Base-by-base conservation (phyloP, 2,329 filamentous ascomycete genomes). In the Fusarium goolgardi region DNA sequence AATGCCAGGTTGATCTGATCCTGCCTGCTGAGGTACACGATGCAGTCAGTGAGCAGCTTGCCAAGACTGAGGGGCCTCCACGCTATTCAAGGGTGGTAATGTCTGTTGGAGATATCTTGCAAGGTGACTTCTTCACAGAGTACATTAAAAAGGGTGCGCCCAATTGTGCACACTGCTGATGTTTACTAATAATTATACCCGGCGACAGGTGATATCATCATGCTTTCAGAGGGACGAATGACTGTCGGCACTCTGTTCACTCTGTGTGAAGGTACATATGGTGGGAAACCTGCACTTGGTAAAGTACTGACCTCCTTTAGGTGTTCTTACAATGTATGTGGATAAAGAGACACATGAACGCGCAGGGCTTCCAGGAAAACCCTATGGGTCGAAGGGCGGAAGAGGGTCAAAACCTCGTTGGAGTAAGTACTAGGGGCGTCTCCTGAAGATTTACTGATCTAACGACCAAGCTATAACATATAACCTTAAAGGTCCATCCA, bases 301-400 rank as follows among this genome's bases (percentile, higher is more conserved):
- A 34, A 51, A 27, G 7, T 47, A 18, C 57, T 75, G 11, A 56
- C 25, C 6, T 2, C 46, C 10, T 3, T 8, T 4, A 92, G 93
- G 93, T 1, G 80, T 86, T 1, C 82, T 99, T 34, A 88, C 85
- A 6, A 84, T 99, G 71, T 91, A 93, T 71, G 83, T 98, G 27
- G 91, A 93, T 67, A 93, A 90, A 70, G 89, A 94, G 55, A 89
- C 87, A 1, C 97, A 94, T 77, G 94, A 98, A 78, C 86, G 90
- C 47, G 89, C 91, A 46, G 96, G 96, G 0, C 82, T 99, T 1
- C 86, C 89, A 1, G 95, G 95, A 1, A 89, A 88, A 67, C 85
- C 91, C 20, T 81, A 88, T 57, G 86, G 86, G 3, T 78, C 80
- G 43, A 89, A 88, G 69, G 87, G 87, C 9, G 83, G 82, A 61